Base-by-base conservation (phyloP, 768 basidiomycete species). In the Hypholoma sublateritium region DNA sequence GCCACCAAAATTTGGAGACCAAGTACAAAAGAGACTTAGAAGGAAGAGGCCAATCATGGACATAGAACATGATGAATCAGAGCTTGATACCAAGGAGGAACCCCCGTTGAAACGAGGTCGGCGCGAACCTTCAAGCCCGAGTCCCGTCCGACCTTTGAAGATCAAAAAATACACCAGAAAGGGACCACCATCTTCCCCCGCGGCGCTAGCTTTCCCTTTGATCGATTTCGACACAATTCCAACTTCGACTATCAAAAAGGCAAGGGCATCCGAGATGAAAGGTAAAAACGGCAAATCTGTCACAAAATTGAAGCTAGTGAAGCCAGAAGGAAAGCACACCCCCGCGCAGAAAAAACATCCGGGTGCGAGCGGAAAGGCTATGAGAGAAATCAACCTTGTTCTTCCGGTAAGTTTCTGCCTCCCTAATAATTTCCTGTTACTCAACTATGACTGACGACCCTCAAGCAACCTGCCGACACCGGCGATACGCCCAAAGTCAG, bases 211-310 rank as follows among this genome's bases (percentile, higher is more conserved):
- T 22, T 16, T 37, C 22, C 11, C 25, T 12, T 3, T 2, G 22
- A 37, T 59, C 8, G 45, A 62, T 47, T 62, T 65, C 19, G 61
- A 65, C 47, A 60, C 58, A 50, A 35, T 60, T 25, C 61, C 61
- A 25, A 35, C 9, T n/a, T 21, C 42, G 16, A 21, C 25, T 9
- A n/a, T 4, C 16, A 11, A 16, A 42, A 45, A 32, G 16, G 32
- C 25, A 14, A 44, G 19, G 44, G 60, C 67, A 14, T 61, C 63
- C 3, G 65, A 62, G 0, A 74, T 67, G 70, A 74, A 69, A 62
- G 63, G 61, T 13, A 74, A 70, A 51, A 63, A 39, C 8, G 71
- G 39, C 5, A 41, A 41, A 41, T 3, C 13, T 13, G 39, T 17
- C 5, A 5, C 28, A 32, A 41, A 41, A 41, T 6, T 17, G 7